A percentile compares a stretch with the other conserved stretches of the same genome.
These are phyloP conservation scores for Russula griseocarnosa DNA, from an alignment of 768 basidiomycete species.

Conservation along the genomic window DNA sequence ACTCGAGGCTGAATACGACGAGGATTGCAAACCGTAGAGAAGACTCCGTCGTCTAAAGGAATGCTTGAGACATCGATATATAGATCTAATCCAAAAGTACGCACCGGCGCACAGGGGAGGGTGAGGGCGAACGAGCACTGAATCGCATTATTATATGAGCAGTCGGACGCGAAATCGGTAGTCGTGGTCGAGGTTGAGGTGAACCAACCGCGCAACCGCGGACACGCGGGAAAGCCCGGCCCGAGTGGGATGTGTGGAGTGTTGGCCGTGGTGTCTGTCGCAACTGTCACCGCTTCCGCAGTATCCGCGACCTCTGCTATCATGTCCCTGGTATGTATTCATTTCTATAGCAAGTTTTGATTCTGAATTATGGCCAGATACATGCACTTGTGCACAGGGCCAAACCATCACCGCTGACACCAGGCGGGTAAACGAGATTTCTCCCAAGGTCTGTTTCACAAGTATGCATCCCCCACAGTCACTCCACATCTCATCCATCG, in stretches of 20 bases:
- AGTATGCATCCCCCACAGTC: background rate
- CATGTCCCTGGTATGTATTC: slow-evolving; percentile 20
- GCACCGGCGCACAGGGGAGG: slow-evolving; percentile 17
- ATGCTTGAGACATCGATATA: background rate
- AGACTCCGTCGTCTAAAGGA: slow-evolving; percentile 21
- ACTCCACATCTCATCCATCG: background rate
- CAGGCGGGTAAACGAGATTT: slow-evolving; percentile 78
- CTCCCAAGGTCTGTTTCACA: slow-evolving; percentile 61
- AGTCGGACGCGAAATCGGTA: background rate
- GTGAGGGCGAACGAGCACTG: slow-evolving; percentile 24
- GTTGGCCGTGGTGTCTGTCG: background rate
- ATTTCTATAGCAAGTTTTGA: background rate
- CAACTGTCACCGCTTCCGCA: background rate
- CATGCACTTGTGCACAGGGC: slow-evolving; percentile 82
- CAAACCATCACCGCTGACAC: slow-evolving; percentile 83
- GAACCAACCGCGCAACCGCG: background rate
- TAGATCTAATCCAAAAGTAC: background rate
- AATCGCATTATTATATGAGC: slow-evolving; percentile 14
- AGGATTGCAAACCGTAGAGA: slow-evolving; percentile 22
- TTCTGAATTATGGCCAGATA: slow-evolving; percentile 45
- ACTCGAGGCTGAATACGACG: slow-evolving; percentile 10
- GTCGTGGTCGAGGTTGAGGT: background rate
- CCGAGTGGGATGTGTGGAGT: background rate
- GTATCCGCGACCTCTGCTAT: slow-evolving; percentile 1
- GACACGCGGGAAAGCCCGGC: background rate